Conservation (phyloP, 805 yeast genomes). For the Ogataea degrootiae region DNA sequence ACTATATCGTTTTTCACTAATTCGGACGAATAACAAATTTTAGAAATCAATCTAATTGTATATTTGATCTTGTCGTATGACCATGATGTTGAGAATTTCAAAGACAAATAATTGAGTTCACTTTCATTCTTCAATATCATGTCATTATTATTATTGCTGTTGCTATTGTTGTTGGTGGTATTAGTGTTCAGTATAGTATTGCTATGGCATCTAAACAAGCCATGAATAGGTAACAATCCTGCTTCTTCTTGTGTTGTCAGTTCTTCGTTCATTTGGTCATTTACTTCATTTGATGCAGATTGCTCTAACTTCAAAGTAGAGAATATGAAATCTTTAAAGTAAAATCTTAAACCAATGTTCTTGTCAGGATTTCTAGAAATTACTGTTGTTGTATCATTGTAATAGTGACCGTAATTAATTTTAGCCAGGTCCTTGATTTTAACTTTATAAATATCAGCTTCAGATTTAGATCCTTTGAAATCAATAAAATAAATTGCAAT, state of each 20-base stretch:
- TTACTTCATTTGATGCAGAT: not conserved
- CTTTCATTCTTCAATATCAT: not conserved
- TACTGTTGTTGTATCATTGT: conserved; percentile 13
- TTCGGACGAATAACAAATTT: conserved; percentile 18
- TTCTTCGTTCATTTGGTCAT: too few relatives aligned
- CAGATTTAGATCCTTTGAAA: conserved; percentile 14
- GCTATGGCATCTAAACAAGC: not conserved
- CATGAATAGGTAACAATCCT: not conserved
- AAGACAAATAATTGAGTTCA: conserved; percentile 4
- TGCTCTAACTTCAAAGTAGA: conserved; percentile 1
- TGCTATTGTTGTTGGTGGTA: too few relatives aligned
- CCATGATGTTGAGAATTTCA: conserved; percentile 16
- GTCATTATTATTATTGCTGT: not conserved
- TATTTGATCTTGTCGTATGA: conserved; percentile 10
- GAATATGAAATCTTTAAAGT: conserved; percentile 2
- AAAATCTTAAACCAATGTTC: conserved; percentile 28
- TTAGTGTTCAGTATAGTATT: not conserved
- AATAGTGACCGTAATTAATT: conserved; percentile 29
- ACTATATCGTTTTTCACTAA: conserved; percentile 30
- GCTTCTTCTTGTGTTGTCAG: too few relatives aligned
- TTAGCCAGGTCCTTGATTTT: conserved; percentile 15
- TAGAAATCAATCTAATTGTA: conserved; percentile 14
- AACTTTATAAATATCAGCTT: conserved; percentile 15
- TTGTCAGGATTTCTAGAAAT: conserved; percentile 26
- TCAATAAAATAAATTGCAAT: conserved; percentile 21